Evolutionary conservation across 768 basidiomycete species (phyloP).

Genomic region (Leccinum fibrillosum): DNA sequence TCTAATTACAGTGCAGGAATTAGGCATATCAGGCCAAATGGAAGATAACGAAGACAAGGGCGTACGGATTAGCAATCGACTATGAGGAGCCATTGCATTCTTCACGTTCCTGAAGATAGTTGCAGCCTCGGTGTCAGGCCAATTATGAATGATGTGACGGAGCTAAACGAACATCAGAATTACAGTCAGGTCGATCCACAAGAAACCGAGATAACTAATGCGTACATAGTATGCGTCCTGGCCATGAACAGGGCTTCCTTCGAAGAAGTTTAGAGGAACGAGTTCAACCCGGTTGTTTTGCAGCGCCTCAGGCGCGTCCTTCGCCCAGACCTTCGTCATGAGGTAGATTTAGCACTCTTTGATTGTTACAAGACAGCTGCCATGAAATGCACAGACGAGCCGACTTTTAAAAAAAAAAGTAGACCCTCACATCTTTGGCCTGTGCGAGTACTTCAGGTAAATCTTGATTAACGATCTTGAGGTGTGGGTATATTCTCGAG

Average conservation of each 20-base stretch:
- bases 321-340: neutral
- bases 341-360: neutral
- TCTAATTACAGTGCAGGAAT: constrained; percentile 9
- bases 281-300: neutral
- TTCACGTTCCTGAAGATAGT: constrained; percentile 29
- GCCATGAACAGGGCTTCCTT: neutral
- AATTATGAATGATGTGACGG: constrained; percentile 33
- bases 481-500: constrained; percentile 23
- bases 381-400: neutral
- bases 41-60: neutral
- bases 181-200: neutral
- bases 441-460: constrained; percentile 25
- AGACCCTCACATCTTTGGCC: constrained; percentile 17
- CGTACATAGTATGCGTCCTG: neutral
- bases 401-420: neutral
- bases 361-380: neutral
- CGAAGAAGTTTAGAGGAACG: neutral
- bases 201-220: neutral
- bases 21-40: neutral
- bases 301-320: neutral
- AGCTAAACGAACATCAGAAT: constrained; percentile 11
- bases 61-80: constrained; percentile 35
- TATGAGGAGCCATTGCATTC: constrained; percentile 27
- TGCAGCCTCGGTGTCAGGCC: constrained; percentile 33
- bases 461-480: constrained; percentile 28